Conservation (phyloP, 2,329 filamentous ascomycete genomes). For the Clonostachys rhizophaga region DNA sequence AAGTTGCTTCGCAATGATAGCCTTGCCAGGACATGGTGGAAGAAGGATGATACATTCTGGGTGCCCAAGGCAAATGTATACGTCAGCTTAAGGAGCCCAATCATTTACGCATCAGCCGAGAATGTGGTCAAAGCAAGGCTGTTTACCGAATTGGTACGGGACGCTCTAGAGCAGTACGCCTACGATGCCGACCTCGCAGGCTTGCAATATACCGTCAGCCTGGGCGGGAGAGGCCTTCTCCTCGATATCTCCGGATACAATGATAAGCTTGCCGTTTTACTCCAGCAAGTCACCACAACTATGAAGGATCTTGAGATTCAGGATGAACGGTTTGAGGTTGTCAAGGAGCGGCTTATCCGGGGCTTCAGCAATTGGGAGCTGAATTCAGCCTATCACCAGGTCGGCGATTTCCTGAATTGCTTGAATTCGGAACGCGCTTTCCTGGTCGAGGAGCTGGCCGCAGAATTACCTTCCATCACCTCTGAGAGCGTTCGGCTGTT, state of each 20-base stretch:
- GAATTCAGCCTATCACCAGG: conserved; percentile 83
- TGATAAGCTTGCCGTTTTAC: conserved; percentile 85
- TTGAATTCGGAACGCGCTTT: conserved; percentile 73
- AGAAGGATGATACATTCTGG: conserved; percentile 98
- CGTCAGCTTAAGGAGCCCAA: conserved; percentile 72
- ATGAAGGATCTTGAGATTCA: conserved; percentile 82
- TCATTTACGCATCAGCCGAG: conserved; percentile 74
- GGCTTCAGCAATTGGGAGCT: conserved; percentile 83
- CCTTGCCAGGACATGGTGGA: conserved; percentile 83
- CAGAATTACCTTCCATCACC: conserved; percentile 71
- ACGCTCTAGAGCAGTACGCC: conserved; percentile 86
- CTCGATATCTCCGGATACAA: conserved; percentile 88
- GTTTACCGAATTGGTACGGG: conserved; percentile 81
- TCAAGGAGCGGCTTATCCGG: conserved; percentile 78
- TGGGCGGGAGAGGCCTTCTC: conserved; percentile 69
- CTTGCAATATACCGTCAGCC: conserved; percentile 73
- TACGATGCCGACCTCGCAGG: conserved; percentile 95
- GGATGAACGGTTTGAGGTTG: conserved; percentile 83
- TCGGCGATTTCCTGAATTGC: conserved; percentile 78
- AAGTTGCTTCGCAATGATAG: conserved; percentile 82
- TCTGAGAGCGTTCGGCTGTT: conserved; percentile 72
- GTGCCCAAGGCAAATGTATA: conserved; percentile 90
- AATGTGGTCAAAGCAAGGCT: conserved; percentile 74
- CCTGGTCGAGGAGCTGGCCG: conserved; percentile 73
- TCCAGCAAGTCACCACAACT: conserved; percentile 82